Percentiles rank a stretch among this genome's conserved stretches.
Conservation (phyloP, 352 stramenopile species). For the Phytophthora multivora region DNA sequence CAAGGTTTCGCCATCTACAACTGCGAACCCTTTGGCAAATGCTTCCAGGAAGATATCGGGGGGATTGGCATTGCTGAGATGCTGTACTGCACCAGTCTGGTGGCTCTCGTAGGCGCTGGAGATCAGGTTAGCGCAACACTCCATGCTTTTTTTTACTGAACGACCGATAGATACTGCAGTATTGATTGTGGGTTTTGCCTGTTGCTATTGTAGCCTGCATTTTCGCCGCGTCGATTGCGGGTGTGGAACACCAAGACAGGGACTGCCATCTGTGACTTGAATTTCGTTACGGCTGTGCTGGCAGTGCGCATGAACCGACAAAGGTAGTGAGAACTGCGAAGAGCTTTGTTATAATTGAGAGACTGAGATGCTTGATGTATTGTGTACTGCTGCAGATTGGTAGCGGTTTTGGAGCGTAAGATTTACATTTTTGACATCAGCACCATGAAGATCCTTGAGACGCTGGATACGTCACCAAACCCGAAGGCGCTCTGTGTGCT, state of each 20-base stretch:
- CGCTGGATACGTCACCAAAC: conserved; percentile 90
- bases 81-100: conserved; percentile 93
- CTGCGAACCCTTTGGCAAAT: conserved; percentile 91
- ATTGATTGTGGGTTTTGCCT: neutral
- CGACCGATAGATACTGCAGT: no score
- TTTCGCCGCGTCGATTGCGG: conserved; percentile 88
- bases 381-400: conserved; percentile 37
- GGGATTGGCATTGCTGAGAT: conserved; percentile 92
- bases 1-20: conserved; percentile 92
- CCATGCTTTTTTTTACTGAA: neutral
- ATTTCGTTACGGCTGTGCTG: conserved; percentile 91
- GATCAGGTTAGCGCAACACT: conserved; percentile 67
- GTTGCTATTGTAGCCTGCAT: conserved; percentile 66
- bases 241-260: conserved; percentile 94
- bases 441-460: conserved; percentile 93
- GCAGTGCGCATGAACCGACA: conserved; percentile 92
- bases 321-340: conserved; percentile 38
- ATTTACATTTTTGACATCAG: conserved; percentile 95
- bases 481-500: conserved; percentile 83
- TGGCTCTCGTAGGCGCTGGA: conserved; percentile 90
- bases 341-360: neutral
- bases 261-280: conserved; percentile 90
- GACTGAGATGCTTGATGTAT: conserved; percentile 3
- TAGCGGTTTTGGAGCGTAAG: conserved; percentile 89
- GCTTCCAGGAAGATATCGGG: conserved; percentile 87